These are phyloP conservation scores for Sporothrix brunneoviolacea DNA, from an alignment of 2,329 filamentous ascomycete genomes.

Conservation along the genomic window DNA sequence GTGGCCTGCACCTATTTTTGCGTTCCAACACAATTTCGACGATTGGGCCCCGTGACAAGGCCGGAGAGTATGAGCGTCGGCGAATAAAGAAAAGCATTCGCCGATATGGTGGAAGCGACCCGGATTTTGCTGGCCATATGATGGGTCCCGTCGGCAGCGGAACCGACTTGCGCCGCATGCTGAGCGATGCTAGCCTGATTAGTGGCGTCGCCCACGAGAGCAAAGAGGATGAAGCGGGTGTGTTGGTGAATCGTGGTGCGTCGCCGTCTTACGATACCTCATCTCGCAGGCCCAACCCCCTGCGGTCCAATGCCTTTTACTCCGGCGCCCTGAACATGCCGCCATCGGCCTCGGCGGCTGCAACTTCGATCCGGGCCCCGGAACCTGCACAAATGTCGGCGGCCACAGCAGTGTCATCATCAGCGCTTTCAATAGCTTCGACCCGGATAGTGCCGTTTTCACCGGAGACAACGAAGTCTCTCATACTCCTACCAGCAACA, in stretches of 20 bases:
- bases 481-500: conserved; percentile 39
- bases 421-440: conserved; percentile 11
- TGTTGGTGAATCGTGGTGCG: conserved; percentile 20
- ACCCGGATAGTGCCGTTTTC: conserved; percentile 33
- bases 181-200: conserved; percentile 31
- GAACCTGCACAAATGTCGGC: conserved; percentile 27
- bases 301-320: conserved; percentile 29
- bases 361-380: conserved; percentile 19
- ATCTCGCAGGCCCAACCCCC: conserved; percentile 22
- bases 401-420: conserved; percentile 7
- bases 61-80: conserved; percentile 40
- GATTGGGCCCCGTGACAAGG: conserved; percentile 43
- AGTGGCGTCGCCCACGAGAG: conserved; percentile 18
- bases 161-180: conserved; percentile 24
- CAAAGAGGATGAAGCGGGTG: conserved; percentile 28
- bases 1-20: conserved; percentile 60
- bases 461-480: conserved; percentile 26
- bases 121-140: conserved; percentile 29
- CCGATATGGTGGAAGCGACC: conserved; percentile 22
- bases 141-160: conserved; percentile 26
- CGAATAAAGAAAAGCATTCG: conserved; percentile 38
- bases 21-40: conserved; percentile 55
- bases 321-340: conserved; percentile 14
- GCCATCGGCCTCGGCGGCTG: not conserved
- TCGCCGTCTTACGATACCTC: conserved; percentile 16